These are phyloP conservation scores for Phialemonium atrogriseum DNA, from an alignment of 2,329 filamentous ascomycete species.

Conservation along the genomic window DNA sequence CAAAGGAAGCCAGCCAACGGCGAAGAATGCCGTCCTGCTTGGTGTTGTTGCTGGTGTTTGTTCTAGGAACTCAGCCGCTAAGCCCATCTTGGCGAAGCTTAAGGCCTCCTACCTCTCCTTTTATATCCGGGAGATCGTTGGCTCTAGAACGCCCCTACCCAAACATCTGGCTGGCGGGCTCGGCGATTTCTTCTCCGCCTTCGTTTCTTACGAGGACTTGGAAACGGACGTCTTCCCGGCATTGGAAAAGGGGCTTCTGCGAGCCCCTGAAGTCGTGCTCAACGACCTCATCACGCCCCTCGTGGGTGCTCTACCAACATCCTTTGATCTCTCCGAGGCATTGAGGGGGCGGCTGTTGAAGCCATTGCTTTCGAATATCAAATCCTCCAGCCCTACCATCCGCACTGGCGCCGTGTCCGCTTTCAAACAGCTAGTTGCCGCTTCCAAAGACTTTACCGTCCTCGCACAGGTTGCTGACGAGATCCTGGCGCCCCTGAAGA, in stretches of 20 bases:
- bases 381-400: constrained; percentile 76
- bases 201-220: constrained; percentile 66
- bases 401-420: constrained; percentile 67
- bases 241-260: constrained; percentile 79
- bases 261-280: constrained; percentile 84
- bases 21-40: constrained; percentile 68
- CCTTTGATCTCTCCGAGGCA: constrained; percentile 69
- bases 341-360: constrained; percentile 70
- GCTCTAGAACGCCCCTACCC: constrained; percentile 65
- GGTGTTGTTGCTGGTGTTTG: constrained; percentile 85
- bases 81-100: constrained; percentile 51
- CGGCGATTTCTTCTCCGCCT: constrained; percentile 73
- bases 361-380: constrained; percentile 80
- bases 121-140: constrained; percentile 77
- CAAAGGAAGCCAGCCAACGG: constrained; percentile 55
- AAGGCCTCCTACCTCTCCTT: constrained; percentile 73
- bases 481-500: constrained; percentile 69
- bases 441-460: constrained; percentile 46
- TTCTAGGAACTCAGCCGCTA: constrained; percentile 58
- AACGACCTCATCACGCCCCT: constrained; percentile 70
- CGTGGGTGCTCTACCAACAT: constrained; percentile 57
- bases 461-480: constrained; percentile 69
- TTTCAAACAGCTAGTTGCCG: constrained; percentile 61
- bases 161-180: constrained; percentile 65
- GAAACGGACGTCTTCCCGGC: constrained; percentile 68